A percentile compares a stretch with the other conserved stretches of the same genome.
These are phyloP conservation scores for Claviceps cyperi DNA, from an alignment of 2,329 filamentous ascomycete genomes.

Conservation along the genomic window DNA sequence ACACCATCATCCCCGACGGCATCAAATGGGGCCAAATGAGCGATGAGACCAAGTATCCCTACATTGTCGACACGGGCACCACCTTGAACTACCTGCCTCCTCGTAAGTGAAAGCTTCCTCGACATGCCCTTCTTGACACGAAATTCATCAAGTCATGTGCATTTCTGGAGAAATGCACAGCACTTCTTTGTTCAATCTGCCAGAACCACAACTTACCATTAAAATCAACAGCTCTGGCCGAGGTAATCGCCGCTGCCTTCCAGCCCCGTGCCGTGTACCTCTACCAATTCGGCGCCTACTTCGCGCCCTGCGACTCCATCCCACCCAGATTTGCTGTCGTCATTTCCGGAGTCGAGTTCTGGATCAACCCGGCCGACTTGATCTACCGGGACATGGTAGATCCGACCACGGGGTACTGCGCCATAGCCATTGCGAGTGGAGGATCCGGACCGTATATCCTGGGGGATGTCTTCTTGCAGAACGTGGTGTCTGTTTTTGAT, in stretches of 20 bases:
- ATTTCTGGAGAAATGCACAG: no score
- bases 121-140: background rate
- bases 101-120: conserved; percentile 18
- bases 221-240: conserved; percentile 27
- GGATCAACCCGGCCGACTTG: conserved; percentile 33
- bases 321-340: conserved; percentile 31
- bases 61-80: conserved; percentile 38
- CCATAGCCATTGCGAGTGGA: conserved; percentile 30
- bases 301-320: conserved; percentile 32
- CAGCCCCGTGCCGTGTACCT: conserved; percentile 31
- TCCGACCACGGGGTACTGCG: conserved; percentile 31
- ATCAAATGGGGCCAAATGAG: conserved; percentile 28
- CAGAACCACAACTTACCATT: background rate
- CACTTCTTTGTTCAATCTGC: background rate
- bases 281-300: conserved; percentile 33
- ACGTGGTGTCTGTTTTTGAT: conserved; percentile 34
- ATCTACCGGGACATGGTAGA: conserved; percentile 30
- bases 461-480: conserved; percentile 36
- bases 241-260: conserved; percentile 32
- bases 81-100: conserved; percentile 36
- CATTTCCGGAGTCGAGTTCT: conserved; percentile 28
- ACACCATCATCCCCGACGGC: conserved; percentile 37
- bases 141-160: no score
- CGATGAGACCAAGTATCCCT: conserved; percentile 29
- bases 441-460: conserved; percentile 32